Conservation (phyloP, 805 yeast genomes). For the Lipomyces yamadae region DNA sequence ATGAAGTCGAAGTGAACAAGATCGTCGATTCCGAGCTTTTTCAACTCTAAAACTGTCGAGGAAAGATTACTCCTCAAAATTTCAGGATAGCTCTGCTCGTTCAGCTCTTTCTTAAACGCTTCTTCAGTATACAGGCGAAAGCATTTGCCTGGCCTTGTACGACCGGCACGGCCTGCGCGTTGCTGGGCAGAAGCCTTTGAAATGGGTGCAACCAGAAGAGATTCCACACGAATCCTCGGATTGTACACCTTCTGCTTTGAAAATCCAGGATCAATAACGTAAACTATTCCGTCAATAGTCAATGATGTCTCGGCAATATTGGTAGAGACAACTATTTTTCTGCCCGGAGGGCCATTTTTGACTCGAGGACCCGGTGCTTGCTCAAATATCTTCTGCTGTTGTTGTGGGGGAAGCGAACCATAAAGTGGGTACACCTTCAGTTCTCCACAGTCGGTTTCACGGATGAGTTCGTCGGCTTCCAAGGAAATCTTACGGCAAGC, state of each 20-base stretch:
- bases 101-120: constrained; percentile 89
- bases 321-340: constrained; percentile 90
- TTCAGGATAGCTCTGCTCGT: constrained; percentile 96
- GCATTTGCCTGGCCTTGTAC: constrained; percentile 98
- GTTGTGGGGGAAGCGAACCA: constrained; percentile 95
- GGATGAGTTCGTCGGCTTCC: constrained; percentile 84
- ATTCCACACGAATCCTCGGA: constrained; percentile 94
- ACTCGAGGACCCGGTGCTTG: constrained; percentile 79
- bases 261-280: constrained; percentile 97
- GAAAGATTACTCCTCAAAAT: constrained; percentile 88
- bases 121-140: constrained; percentile 96
- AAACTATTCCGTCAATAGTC: constrained; percentile 96
- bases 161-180: constrained; percentile 99
- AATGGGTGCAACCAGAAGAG: constrained; percentile 90
- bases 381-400: constrained; percentile 91
- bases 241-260: constrained; percentile 95
- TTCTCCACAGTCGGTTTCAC: constrained; percentile 93
- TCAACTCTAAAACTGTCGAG: constrained; percentile 87
- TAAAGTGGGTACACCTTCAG: constrained; percentile 87
- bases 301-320: constrained; percentile 97
- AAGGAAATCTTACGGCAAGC: constrained; percentile 86
- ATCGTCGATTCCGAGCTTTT: constrained; percentile 93
- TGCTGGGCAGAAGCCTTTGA: constrained; percentile 98
- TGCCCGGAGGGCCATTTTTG: constrained; percentile 86
- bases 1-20: constrained; percentile 96